A percentile compares a stretch with the other conserved stretches of the same genome.
Conservation (phyloP, 192 early-diverging fungal species). For the Coemansia sp. region DNA sequence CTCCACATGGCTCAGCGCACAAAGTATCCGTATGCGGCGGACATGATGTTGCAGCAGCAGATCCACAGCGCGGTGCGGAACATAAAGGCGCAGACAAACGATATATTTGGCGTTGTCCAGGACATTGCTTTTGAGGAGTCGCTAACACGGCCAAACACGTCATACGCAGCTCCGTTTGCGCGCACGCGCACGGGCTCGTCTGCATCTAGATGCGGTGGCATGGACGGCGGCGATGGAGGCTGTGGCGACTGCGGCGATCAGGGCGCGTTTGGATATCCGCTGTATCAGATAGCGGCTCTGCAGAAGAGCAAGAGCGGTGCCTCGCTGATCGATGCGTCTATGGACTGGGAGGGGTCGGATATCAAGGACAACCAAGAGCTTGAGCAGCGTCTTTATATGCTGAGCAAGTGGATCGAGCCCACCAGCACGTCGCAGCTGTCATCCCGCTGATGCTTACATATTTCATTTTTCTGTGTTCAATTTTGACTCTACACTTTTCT, state of each 20-base stretch:
- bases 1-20: constrained; percentile 53
- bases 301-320: constrained; percentile 30
- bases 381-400: constrained; percentile 52
- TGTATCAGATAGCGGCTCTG: constrained; percentile 48
- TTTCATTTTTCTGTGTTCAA: too few relatives aligned
- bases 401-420: constrained; percentile 57
- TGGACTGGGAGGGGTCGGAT: constrained; percentile 52
- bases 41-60: constrained; percentile 55
- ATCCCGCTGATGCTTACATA: not conserved
- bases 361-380: constrained; percentile 57
- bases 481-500: not conserved
- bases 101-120: constrained; percentile 46
- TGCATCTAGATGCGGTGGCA: constrained; percentile 27
- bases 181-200: constrained; percentile 45
- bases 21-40: constrained; percentile 54
- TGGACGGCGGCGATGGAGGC: constrained; percentile 5
- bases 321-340: constrained; percentile 37
- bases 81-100: constrained; percentile 53
- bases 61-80: constrained; percentile 55
- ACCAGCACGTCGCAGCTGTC: constrained; percentile 3
- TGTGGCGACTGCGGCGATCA: constrained; percentile 4
- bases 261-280: constrained; percentile 45
- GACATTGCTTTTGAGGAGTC: constrained; percentile 35
- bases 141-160: constrained; percentile 22
- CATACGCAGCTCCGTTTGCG: constrained; percentile 23